Evolutionary conservation across 148 eudicot genomes (phyloP), one percentile per base, ranked within the genome.

Genomic region (Cornus controversa): DNA sequence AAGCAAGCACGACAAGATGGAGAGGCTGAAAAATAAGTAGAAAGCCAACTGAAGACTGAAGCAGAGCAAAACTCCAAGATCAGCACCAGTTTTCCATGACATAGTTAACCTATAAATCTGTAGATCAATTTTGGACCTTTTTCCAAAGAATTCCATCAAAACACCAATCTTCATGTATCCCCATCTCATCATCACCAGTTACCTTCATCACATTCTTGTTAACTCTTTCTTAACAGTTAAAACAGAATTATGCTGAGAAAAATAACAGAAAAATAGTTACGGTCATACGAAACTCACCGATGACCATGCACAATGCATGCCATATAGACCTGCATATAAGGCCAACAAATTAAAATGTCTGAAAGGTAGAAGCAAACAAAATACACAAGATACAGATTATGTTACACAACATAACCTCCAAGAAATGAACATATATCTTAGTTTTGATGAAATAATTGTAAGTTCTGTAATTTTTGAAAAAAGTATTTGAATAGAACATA

Each of bases 301-400:
- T 80, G 89, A 75, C 94, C 94, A 25, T 90, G 89, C 83, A 87
- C 84, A 79, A 95, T 73, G 62, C 98, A 95, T 50, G 97, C 94
- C 98, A 95, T 95, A 84, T 90, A 91, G 40, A 95, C 96, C 99
- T 95, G 94, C 80, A 89, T 64, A 76, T 20, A 76, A 68, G 68
- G 66, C 78, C 47, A 73, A 50, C 40, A 78, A 34, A 78, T 80
- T 42, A 25, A 60, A 22, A 1, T 26, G 70, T 69, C 24, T 57
- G 22, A 67, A 40, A 1, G 23, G 70, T 73, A 69, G 42, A 75
- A 79, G 72, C 50, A 67, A 75, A 27, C 34, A 15, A 64, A 20
- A 60, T 60, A 6, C 25, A 60, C 8, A 22, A 6, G 24, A 20
- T 54, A 14, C 22, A 54, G 60, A 20, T 54, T 16, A 14, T 54